Percentiles rank a stretch among this genome's conserved stretches.
phyloP scores from a whole-genome alignment of 2,329 filamentous ascomycete species.

The Mycosphaerella sp. region DNA sequence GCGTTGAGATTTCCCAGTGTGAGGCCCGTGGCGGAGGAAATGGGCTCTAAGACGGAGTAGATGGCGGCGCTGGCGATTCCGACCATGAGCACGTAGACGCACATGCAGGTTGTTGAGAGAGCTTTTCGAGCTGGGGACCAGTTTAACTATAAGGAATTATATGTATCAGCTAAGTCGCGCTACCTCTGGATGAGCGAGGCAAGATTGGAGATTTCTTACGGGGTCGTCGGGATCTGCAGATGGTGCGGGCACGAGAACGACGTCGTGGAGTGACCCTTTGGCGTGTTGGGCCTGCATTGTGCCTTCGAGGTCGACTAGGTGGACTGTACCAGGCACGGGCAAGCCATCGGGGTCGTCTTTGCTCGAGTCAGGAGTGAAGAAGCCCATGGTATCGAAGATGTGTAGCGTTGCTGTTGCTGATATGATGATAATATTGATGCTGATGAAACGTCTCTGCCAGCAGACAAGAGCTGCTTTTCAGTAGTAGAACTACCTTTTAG shows the following conservation, averaged over 20 bases:
- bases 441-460: too few relatives aligned
- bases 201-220: conserved; percentile 5
- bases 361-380: background rate
- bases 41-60: conserved; percentile 47
- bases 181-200: background rate
- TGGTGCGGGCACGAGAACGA: conserved; percentile 41
- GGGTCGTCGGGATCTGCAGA: conserved; percentile 39
- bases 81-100: conserved; percentile 45
- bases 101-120: conserved; percentile 38
- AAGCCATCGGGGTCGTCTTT: background rate
- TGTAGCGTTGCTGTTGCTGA: too few relatives aligned
- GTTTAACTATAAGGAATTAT: conserved; percentile 19
- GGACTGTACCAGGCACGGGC: conserved; percentile 38
- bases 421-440: too few relatives aligned
- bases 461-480: too few relatives aligned
- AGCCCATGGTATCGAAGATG: background rate
- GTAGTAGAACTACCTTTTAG: too few relatives aligned
- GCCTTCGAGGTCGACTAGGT: conserved; percentile 39
- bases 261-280: conserved; percentile 33
- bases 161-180: too few relatives aligned
- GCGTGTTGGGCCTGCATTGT: conserved; percentile 37
- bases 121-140: conserved; percentile 38
- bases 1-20: conserved; percentile 43
- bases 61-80: conserved; percentile 47
- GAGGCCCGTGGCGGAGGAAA: conserved; percentile 44